Evolutionary conservation across 108 stramenopile genomes (phyloP).

Genomic region (Parietichytrium sp.): DNA sequence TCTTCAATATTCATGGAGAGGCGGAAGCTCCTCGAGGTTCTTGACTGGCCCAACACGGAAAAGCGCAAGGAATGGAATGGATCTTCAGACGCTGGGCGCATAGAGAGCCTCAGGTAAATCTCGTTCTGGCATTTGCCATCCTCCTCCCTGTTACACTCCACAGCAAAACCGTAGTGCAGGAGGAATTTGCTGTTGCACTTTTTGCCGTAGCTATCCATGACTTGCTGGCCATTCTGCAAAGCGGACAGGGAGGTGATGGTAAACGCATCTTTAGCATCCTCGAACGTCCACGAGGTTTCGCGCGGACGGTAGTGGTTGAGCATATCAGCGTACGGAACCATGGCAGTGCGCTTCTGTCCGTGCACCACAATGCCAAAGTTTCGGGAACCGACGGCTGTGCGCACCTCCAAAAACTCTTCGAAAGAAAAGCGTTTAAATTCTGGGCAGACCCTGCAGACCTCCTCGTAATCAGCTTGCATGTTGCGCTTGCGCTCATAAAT

Average conservation of each 20-base stretch:
- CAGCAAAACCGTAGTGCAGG: conserved; percentile 98
- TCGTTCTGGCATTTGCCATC: conserved; percentile 99
- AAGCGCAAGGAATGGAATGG: not conserved
- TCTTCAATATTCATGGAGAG: conserved; percentile 38
- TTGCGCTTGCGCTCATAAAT: conserved; percentile 74
- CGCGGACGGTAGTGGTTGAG: conserved; percentile 95
- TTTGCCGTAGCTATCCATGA: conserved; percentile 98
- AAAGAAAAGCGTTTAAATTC: conserved; percentile 67
- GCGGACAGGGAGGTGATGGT: conserved; percentile 80
- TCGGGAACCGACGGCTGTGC: conserved; percentile 93
- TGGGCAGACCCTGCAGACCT: conserved; percentile 80
- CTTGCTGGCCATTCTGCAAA: conserved; percentile 74
- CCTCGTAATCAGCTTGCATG: conserved; percentile 84
- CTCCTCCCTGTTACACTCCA: conserved; percentile 90
- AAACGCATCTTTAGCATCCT: conserved; percentile 88
- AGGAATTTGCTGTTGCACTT: conserved; percentile 99
- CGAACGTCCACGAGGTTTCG: conserved; percentile 99
- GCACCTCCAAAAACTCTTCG: conserved; percentile 96
- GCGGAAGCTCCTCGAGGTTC: conserved; percentile 44
- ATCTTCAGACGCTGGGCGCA: not conserved
- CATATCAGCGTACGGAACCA: conserved; percentile 99
- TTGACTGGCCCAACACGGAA: not conserved
- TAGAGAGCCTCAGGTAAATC: conserved; percentile 58
- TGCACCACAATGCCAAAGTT: conserved; percentile 96
- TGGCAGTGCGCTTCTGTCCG: conserved; percentile 85